A percentile compares a stretch with the other conserved stretches of the same genome.
phyloP scores from a whole-genome alignment of 768 basidiomycete species.

The Lactifluus volemus region DNA sequence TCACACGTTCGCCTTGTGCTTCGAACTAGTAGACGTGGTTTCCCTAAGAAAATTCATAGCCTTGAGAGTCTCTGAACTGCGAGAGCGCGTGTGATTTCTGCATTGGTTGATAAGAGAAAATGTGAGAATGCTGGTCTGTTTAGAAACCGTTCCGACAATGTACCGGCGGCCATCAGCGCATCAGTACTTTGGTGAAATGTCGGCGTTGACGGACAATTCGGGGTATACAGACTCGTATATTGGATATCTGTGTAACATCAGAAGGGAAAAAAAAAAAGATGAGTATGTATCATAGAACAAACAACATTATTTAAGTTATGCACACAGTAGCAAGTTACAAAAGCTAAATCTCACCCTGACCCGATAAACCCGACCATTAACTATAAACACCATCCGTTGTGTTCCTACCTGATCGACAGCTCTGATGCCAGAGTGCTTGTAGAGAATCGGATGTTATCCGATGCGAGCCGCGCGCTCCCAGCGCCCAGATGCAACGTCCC shows the following conservation, averaged over 20 bases:
- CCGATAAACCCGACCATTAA: neutral
- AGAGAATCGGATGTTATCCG: conserved; percentile 37
- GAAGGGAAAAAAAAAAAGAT: neutral
- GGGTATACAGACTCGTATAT: neutral
- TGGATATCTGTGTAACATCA: neutral
- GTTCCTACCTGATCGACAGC: neutral
- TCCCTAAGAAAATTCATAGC: too few species aligned
- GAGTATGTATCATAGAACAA: neutral
- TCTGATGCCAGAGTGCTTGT: conserved; percentile 14
- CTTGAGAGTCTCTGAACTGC: too few species aligned
- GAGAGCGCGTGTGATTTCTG: too few species aligned
- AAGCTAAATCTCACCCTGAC: neutral
- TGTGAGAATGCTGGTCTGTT: too few species aligned
- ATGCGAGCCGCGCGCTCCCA: conserved; percentile 32
- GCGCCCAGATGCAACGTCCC: conserved; percentile 57
- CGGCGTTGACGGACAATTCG: neutral
- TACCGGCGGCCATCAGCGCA: too few species aligned
- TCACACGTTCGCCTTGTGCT: too few species aligned
- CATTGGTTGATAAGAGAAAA: too few species aligned
- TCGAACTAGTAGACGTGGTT: too few species aligned
- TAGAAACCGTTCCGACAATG: too few species aligned
- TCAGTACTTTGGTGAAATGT: too few species aligned
- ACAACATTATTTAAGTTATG: neutral
- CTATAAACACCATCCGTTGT: neutral
- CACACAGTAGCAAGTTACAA: neutral